Percentiles rank a stretch among this genome's conserved stretches.
Evolutionary conservation across 2,329 filamentous ascomycete species (phyloP).

Genomic region (Colletotrichum sublineola): DNA sequence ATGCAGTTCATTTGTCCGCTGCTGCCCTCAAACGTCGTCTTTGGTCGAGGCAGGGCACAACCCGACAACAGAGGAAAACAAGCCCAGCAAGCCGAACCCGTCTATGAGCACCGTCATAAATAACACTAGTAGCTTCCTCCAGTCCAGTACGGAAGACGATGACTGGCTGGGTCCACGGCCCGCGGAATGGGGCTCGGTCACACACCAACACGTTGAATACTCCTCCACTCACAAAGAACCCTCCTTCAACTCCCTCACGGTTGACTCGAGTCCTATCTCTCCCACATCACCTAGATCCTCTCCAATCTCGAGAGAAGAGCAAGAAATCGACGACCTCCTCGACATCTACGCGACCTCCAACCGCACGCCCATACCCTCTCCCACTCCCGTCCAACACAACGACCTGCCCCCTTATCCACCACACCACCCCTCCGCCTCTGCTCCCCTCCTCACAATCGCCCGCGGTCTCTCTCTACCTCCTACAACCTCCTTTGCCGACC

Average conservation of each 20-base stretch:
- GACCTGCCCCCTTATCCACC: slow-evolving; percentile 29
- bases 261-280: neutral
- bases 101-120: neutral
- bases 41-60: neutral
- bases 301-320: neutral
- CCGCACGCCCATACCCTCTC: neutral
- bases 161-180: neutral
- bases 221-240: neutral
- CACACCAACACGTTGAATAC: neutral
- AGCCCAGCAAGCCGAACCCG: too few species aligned
- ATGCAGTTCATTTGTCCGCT: neutral
- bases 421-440: slow-evolving; percentile 1
- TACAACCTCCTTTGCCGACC: slow-evolving; percentile 6
- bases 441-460: slow-evolving; percentile 33
- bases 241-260: neutral
- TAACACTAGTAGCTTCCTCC: neutral
- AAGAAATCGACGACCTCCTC: slow-evolving; percentile 11
- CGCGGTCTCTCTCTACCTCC: slow-evolving; percentile 35
- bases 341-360: slow-evolving; percentile 13
- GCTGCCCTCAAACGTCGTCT: neutral
- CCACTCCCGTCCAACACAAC: neutral
- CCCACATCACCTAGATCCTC: neutral
- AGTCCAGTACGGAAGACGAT: neutral
- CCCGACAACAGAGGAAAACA: neutral
- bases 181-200: neutral